Evolutionary conservation across 2,329 filamentous ascomycete species (phyloP).

Genomic region (Fusarium odoratissimum): DNA sequence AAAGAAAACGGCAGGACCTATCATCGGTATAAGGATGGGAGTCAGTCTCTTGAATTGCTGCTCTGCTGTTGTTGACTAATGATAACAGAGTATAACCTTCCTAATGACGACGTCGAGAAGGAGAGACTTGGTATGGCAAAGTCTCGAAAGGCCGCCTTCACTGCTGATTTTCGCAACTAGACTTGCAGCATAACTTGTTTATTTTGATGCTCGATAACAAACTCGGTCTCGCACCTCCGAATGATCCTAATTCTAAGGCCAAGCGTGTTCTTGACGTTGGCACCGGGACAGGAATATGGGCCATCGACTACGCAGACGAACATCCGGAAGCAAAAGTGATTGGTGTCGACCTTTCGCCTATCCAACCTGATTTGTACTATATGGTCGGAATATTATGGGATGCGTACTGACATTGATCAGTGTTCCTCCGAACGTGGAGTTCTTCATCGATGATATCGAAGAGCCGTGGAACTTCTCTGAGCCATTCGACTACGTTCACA

Average conservation of each 20-base stretch:
- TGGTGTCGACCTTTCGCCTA: constrained; percentile 32
- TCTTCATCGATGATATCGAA: constrained; percentile 37
- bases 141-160: rapidly evolving
- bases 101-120: constrained; percentile 18
- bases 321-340: constrained; percentile 20
- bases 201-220: constrained; percentile 5
- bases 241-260: background rate
- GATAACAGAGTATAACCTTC: constrained; percentile 4
- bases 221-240: constrained; percentile 16
- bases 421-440: constrained; percentile 35
- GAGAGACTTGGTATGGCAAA: background rate
- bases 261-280: constrained; percentile 19
- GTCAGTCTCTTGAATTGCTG: background rate
- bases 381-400: rapidly evolving
- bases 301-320: constrained; percentile 25
- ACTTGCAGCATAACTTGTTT: constrained; percentile 13
- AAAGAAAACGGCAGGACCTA: constrained; percentile 37
- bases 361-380: constrained; percentile 27
- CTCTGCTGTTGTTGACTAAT: background rate
- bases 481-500: constrained; percentile 39
- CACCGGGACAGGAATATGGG: constrained; percentile 22
- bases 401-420: background rate
- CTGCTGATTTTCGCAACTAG: background rate
- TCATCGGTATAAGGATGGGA: constrained; percentile 38
- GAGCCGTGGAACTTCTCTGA: constrained; percentile 29